Percentiles rank a stretch among this genome's conserved stretches.
phyloP scores from a whole-genome alignment of 78 protist genomes.

The Ministeria vibrans region DNA sequence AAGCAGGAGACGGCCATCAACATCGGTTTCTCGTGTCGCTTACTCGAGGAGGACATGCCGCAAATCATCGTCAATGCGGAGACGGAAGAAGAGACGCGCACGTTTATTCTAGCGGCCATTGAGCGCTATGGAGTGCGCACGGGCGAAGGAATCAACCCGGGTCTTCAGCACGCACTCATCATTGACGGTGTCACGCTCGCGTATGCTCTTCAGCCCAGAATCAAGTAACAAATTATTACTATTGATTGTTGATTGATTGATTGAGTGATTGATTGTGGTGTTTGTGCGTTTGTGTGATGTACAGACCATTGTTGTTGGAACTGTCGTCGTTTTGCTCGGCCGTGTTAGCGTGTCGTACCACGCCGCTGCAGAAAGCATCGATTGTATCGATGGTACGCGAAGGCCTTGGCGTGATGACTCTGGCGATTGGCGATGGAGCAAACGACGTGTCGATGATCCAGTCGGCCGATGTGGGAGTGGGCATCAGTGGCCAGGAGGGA shows the following conservation, averaged over 20 bases:
- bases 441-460: conserved; percentile 87
- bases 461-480: conserved; percentile 78
- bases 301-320: neutral
- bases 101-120: neutral
- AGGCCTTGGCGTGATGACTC: conserved; percentile 14
- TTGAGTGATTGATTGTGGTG: no score
- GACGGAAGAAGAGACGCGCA: neutral
- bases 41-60: neutral
- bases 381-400: conserved; percentile 52
- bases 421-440: conserved; percentile 88
- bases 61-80: neutral
- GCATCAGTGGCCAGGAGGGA: conserved; percentile 84
- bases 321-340: conserved; percentile 5
- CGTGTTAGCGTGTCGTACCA: conserved; percentile 79
- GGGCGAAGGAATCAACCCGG: neutral
- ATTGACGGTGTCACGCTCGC: conserved; percentile 21
- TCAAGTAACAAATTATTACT: neutral
- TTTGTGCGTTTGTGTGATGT: conserved; percentile 57
- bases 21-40: conserved; percentile 81
- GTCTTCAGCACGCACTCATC: conserved; percentile 12
- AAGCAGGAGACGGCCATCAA: conserved; percentile 95
- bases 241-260: neutral
- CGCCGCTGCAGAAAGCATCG: conserved; percentile 88
- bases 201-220: neutral
- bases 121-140: neutral